Conservation (phyloP, 192 early-diverging fungal genomes). For the Gigaspora rosea region DNA sequence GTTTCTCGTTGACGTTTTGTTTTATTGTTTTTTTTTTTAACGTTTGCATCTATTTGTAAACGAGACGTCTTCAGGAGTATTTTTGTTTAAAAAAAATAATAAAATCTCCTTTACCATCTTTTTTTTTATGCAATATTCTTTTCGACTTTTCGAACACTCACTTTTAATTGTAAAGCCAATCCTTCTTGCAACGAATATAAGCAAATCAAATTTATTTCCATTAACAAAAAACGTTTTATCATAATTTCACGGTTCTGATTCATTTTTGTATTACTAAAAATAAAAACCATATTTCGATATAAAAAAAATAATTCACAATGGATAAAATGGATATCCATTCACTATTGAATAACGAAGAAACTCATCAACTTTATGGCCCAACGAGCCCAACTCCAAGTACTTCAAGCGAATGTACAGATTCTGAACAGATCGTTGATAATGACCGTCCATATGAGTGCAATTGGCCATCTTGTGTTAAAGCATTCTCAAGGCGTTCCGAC, state of each 20-base stretch:
- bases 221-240: no score
- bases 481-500: conserved; percentile 58
- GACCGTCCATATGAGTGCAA: conserved; percentile 48
- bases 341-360: conserved; percentile 9
- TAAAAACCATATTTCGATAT: background rate
- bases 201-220: background rate
- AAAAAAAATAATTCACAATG: background rate
- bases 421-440: conserved; percentile 9
- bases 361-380: background rate
- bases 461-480: conserved; percentile 50
- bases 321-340: conserved; percentile 1
- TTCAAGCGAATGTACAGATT: conserved; percentile 3
- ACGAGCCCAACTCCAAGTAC: conserved; percentile 2
- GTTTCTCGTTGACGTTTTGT: background rate
- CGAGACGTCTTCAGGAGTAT: background rate
- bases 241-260: no score
- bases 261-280: background rate
- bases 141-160: background rate
- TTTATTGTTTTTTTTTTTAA: conserved; percentile 11
- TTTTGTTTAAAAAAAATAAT: background rate
- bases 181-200: background rate
- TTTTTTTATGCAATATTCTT: background rate
- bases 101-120: background rate
- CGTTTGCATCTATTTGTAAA: background rate
- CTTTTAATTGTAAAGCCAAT: background rate